phyloP scores from a whole-genome alignment of 2,329 filamentous ascomycete genomes.

The Gnomoniopsis smithogilvyi region DNA sequence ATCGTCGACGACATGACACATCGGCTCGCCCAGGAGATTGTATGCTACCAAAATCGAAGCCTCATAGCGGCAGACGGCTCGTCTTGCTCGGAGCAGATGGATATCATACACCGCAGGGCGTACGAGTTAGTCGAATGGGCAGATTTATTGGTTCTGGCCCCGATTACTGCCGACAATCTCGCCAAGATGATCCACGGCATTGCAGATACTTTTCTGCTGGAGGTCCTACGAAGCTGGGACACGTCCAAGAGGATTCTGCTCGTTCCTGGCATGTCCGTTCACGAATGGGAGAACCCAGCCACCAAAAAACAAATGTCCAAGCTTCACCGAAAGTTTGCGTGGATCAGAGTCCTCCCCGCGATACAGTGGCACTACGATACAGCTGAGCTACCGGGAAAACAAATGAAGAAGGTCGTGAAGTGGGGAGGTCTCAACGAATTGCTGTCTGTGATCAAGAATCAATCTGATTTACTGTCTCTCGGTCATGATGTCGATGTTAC shows the following conservation, averaged over 20 bases:
- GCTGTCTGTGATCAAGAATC: constrained; percentile 72
- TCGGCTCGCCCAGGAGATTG: constrained; percentile 60
- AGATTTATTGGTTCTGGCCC: constrained; percentile 78
- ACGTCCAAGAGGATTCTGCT: constrained; percentile 80
- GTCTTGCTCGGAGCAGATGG: constrained; percentile 42
- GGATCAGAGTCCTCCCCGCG: constrained; percentile 78
- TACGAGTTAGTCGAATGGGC: constrained; percentile 81
- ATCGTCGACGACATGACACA: constrained; percentile 65
- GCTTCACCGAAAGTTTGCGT: constrained; percentile 79
- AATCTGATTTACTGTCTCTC: constrained; percentile 70
- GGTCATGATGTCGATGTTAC: constrained; percentile 66
- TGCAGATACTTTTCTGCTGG: constrained; percentile 75
- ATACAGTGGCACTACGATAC: constrained; percentile 76
- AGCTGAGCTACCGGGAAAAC: constrained; percentile 5
- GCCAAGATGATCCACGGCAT: constrained; percentile 86
- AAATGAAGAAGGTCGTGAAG: constrained; percentile 50
- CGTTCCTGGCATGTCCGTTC: constrained; percentile 82
- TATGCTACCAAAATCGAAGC: constrained; percentile 53
- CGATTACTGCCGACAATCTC: constrained; percentile 79
- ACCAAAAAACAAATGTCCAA: constrained; percentile 86
- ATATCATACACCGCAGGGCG: constrained; percentile 50
- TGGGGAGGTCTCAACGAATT: constrained; percentile 69
- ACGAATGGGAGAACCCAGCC: constrained; percentile 88
- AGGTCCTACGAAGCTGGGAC: constrained; percentile 83
- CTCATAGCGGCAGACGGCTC: not conserved